These are phyloP conservation scores for Jaminaea rosea DNA, from an alignment of 1,284 basidiomycete species.

Conservation along the genomic window DNA sequence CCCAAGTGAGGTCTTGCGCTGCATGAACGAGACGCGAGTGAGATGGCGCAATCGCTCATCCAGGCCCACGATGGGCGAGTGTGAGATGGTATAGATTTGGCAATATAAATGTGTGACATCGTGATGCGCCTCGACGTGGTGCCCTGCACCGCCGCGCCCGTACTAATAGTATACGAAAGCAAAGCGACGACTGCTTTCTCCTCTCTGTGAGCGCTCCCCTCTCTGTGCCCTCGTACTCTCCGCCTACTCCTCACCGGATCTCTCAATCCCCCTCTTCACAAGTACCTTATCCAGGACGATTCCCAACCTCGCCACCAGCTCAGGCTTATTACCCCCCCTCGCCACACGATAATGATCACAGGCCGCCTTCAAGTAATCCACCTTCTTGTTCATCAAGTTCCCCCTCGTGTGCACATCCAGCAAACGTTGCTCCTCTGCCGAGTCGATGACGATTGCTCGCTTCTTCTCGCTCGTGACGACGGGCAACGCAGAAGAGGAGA, in stretches of 20 bases:
- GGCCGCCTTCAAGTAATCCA: constrained; percentile 25
- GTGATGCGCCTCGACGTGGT: no score
- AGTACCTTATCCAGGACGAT: constrained; percentile 12
- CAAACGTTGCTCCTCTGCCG: background rate
- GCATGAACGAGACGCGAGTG: no score
- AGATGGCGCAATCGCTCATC: no score
- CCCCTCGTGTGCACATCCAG: background rate
- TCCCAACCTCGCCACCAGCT: constrained; percentile 25
- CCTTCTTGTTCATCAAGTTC: constrained; percentile 11
- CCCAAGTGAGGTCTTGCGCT: no score
- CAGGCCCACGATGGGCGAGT: no score
- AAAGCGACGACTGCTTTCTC: no score
- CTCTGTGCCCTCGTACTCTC: background rate
- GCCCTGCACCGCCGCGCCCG: no score
- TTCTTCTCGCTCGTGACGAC: background rate
- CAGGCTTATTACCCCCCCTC: constrained; percentile 34
- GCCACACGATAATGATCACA: constrained; percentile 29
- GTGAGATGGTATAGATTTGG: no score
- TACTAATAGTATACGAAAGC: no score
- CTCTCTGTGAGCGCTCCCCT: no score
- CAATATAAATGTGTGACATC: no score
- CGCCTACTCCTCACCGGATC: background rate
- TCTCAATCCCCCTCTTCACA: background rate
- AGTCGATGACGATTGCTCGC: background rate
- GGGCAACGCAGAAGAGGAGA: background rate